These are phyloP conservation scores for Tephrocybe sp. DNA, from an alignment of 768 basidiomycete genomes.

Conservation along the genomic window DNA sequence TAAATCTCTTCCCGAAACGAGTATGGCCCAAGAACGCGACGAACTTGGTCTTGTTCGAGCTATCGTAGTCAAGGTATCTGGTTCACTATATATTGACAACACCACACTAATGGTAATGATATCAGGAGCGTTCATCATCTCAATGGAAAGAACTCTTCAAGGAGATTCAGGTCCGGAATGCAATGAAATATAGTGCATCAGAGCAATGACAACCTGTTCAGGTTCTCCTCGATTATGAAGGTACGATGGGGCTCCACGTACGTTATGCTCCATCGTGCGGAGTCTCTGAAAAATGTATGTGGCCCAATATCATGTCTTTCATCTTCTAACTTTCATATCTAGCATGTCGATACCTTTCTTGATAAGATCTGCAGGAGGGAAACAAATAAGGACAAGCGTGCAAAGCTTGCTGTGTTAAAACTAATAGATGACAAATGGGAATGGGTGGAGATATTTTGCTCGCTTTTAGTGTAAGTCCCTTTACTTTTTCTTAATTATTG, in stretches of 20 bases:
- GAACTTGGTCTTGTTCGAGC: slow-evolving; percentile 17
- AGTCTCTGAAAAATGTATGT: neutral
- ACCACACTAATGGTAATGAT: too few species aligned
- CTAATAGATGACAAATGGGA: slow-evolving; percentile 25
- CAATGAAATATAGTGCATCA: neutral
- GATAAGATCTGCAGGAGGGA: neutral
- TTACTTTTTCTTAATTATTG: neutral
- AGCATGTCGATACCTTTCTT: neutral
- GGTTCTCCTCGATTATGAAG: slow-evolving; percentile 21
- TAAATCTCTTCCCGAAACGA: neutral
- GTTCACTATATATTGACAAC: too few species aligned
- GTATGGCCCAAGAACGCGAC: slow-evolving; percentile 5
- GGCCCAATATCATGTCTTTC: too few species aligned
- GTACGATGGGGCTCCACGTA: slow-evolving; percentile 22
- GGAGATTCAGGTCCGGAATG: slow-evolving; percentile 5
- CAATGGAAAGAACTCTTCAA: slow-evolving; percentile 21
- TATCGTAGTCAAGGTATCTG: slow-evolving; percentile 15
- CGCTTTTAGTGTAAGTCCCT: slow-evolving; percentile 20
- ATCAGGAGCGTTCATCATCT: slow-evolving; percentile 16
- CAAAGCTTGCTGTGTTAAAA: slow-evolving; percentile 18
- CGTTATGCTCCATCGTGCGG: slow-evolving; percentile 16
- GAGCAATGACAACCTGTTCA: slow-evolving; percentile 2
- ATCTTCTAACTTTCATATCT: too few species aligned
- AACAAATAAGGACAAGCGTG: neutral
- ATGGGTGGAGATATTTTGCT: slow-evolving; percentile 17